phyloP scores from a whole-genome alignment of 257 asterid genomes.

The Petunia axillaris region DNA sequence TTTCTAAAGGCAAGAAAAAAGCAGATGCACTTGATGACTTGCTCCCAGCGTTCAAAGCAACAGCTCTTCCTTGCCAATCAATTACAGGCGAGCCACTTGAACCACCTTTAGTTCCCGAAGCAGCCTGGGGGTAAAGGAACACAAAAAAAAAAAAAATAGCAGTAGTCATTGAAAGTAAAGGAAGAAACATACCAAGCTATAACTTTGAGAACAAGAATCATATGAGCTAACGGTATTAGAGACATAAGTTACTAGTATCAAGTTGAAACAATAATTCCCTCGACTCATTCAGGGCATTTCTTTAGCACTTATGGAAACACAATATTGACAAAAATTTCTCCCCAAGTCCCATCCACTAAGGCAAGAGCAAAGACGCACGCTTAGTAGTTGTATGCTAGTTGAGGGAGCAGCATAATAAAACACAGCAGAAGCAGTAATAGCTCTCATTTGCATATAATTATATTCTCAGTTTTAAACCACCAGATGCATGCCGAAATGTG shows the following conservation, averaged over 20 bases:
- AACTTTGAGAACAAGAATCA: conserved; percentile 12
- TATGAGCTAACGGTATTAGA: neutral
- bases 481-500: neutral
- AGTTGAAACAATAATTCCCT: neutral
- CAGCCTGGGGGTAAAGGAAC: conserved; percentile 63
- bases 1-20: conserved; percentile 96
- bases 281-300: neutral
- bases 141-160: conserved; percentile 16
- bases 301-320: neutral
- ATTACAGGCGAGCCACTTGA: conserved; percentile 99
- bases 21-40: conserved; percentile 98
- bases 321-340: neutral
- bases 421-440: neutral
- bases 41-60: conserved; percentile 99
- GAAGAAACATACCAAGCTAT: conserved; percentile 14
- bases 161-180: conserved; percentile 6
- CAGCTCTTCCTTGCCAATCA: conserved; percentile 99
- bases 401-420: conserved; percentile 18
- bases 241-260: neutral
- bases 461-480: neutral
- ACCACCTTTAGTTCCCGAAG: conserved; percentile 99
- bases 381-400: neutral
- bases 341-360: neutral
- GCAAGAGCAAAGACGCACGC: neutral
- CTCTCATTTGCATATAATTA: conserved; percentile 7